Base-by-base conservation (phyloP, 1,284 basidiomycete genomes). In the Phylloporus gajari region DNA sequence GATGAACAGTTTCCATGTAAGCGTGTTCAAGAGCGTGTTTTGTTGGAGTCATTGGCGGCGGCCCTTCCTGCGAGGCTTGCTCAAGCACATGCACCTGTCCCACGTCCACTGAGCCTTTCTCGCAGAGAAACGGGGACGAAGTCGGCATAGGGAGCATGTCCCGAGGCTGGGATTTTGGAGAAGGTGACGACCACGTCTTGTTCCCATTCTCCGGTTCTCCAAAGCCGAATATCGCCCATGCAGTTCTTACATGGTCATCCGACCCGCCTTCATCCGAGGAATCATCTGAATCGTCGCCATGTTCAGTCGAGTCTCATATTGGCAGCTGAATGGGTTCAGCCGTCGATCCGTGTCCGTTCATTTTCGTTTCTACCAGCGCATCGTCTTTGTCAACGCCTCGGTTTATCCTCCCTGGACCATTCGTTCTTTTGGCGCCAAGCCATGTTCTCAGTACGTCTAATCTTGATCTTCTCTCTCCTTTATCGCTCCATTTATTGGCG, bases 401-500 rank as follows among this genome's bases (percentile, higher is more conserved):
- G 48, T 81, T 69, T 11, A 80, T 69, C 61, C 78, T 77, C 23
- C 79, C 75, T 15, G 84, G 72, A 25, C 74, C n/a, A 17, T 65
- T 72, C 21, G 78, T 70, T 74, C 81, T 75, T 75, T 81, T 65
- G 59, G 81, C 69, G 66, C 80, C 56, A 3, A 93, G 77, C 77
- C 87, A 89, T 19, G 80, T 79, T 51, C 82, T 82, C 71, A 92
- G 82, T 6, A 85, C 78, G 9, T 83, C 80, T 27, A 90, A 73
- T 76, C 86, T 91, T 69, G 80, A 80, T 60, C 80, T 76, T 66
- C 86, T 75, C 67, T 83, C 86, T 5, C 85, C 86, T 51, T 82
- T 86, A 48, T 90, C 88, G 0, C 86, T 87, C 91, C 91, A 93
- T 32, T 82, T 82, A 40, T 84, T 81, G 1, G 88, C 90, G 25